These are phyloP conservation scores for Helianthus tuberosus DNA, from an alignment of 129 eudicot genomes.

Conservation along the genomic window DNA sequence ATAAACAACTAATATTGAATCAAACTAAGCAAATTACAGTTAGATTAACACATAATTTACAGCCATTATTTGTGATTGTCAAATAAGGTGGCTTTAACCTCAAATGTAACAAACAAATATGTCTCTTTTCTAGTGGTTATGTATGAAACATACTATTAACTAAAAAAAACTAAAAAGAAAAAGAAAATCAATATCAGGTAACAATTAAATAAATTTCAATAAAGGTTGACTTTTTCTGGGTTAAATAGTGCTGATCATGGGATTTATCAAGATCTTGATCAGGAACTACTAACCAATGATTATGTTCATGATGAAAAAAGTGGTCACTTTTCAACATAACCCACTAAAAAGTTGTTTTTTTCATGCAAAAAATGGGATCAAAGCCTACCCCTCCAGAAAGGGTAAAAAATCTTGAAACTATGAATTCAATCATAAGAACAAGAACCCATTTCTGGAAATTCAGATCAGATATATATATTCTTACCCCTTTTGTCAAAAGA, in stretches of 20 bases:
- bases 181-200: neutral
- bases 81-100: neutral
- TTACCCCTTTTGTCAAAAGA: slow-evolving; percentile 11
- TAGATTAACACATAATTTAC: slow-evolving; percentile 11
- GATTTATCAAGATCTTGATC: slow-evolving; percentile 8
- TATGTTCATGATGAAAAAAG: neutral
- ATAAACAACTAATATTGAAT: slow-evolving; percentile 10
- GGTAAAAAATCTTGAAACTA: slow-evolving; percentile 14
- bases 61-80: slow-evolving; percentile 11
- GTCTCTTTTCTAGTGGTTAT: neutral
- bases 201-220: neutral
- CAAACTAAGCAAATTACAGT: slow-evolving; percentile 13
- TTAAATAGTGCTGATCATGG: slow-evolving; percentile 6
- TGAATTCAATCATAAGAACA: slow-evolving; percentile 12
- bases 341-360: slow-evolving; percentile 2
- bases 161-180: too few species aligned
- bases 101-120: neutral
- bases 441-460: slow-evolving; percentile 31
- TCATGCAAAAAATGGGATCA: too few species aligned
- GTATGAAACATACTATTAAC: neutral
- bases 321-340: slow-evolving; percentile 9
- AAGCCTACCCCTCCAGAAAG: neutral
- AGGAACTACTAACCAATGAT: neutral
- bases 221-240: slow-evolving; percentile 17
- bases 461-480: neutral